Conservation (phyloP, 2,329 filamentous ascomycete species). For the Sporothrix pallida region DNA sequence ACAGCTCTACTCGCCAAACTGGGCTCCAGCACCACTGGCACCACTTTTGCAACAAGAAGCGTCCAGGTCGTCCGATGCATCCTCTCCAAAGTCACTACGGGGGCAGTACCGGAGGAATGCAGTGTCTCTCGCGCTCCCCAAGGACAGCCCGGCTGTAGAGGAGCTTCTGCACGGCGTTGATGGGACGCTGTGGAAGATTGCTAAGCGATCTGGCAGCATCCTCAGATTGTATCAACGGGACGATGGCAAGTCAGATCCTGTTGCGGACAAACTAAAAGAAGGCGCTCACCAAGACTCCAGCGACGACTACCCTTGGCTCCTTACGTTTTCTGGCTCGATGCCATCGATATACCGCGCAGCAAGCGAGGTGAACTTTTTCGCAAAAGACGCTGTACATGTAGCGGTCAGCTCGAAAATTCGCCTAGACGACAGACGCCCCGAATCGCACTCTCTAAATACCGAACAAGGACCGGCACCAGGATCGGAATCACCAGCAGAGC, state of each 20-base stretch:
- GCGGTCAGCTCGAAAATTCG: neutral
- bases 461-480: neutral
- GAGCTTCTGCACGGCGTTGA: slow-evolving; percentile 38
- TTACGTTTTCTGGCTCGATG: slow-evolving; percentile 41
- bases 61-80: too few relatives aligned
- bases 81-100: neutral
- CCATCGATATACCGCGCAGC: slow-evolving; percentile 31
- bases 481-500: neutral
- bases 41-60: neutral
- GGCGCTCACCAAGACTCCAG: neutral
- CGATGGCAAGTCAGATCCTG: neutral
- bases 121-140: slow-evolving; percentile 42
- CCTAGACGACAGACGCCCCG: neutral
- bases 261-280: neutral
- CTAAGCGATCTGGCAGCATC: slow-evolving; percentile 40
- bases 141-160: slow-evolving; percentile 33
- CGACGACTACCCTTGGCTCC: slow-evolving; percentile 34
- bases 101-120: slow-evolving; percentile 33
- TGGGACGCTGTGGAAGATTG: slow-evolving; percentile 42
- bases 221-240: slow-evolving; percentile 39
- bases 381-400: slow-evolving; percentile 32
- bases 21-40: neutral
- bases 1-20: neutral
- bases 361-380: slow-evolving; percentile 34
- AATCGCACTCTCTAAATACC: too few relatives aligned